phyloP scores from a whole-genome alignment of 2,329 filamentous ascomycete genomes.

The Epicoccum nigrum region DNA sequence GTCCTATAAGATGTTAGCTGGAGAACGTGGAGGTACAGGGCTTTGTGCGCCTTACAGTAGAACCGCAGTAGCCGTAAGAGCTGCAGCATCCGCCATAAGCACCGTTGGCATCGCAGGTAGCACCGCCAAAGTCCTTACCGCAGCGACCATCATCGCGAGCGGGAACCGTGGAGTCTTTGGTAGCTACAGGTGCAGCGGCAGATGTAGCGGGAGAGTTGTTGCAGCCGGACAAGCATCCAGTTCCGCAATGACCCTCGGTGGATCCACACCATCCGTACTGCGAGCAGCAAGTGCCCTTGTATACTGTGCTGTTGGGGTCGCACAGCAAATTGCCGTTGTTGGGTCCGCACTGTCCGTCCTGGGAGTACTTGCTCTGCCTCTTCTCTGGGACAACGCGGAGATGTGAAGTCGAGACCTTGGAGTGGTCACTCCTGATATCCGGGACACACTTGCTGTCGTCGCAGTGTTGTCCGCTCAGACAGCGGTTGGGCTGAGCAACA shows the following conservation, averaged over 20 bases:
- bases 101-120: constrained; percentile 50
- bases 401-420: constrained; percentile 34
- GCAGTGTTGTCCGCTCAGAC: constrained; percentile 49
- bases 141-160: constrained; percentile 48
- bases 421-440: constrained; percentile 31
- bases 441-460: constrained; percentile 44
- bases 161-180: constrained; percentile 12
- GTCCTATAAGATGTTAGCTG: constrained; percentile 18
- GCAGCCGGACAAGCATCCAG: constrained; percentile 46
- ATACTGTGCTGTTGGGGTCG: constrained; percentile 53
- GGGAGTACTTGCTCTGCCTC: constrained; percentile 44
- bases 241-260: constrained; percentile 48
- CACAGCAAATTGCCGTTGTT: constrained; percentile 49
- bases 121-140: constrained; percentile 48
- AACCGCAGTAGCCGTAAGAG: constrained; percentile 44
- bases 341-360: constrained; percentile 50
- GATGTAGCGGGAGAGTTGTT: constrained; percentile 15
- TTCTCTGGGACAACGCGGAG: constrained; percentile 33
- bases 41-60: constrained; percentile 19
- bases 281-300: constrained; percentile 55
- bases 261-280: constrained; percentile 53
- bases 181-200: constrained; percentile 5
- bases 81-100: constrained; percentile 50
- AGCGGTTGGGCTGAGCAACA: constrained; percentile 31
- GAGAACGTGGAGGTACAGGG: background rate